A percentile compares a stretch with the other conserved stretches of the same genome.
These are phyloP conservation scores for Phytophthora fragariae DNA, from an alignment of 352 stramenopile species.

Conservation along the genomic window DNA sequence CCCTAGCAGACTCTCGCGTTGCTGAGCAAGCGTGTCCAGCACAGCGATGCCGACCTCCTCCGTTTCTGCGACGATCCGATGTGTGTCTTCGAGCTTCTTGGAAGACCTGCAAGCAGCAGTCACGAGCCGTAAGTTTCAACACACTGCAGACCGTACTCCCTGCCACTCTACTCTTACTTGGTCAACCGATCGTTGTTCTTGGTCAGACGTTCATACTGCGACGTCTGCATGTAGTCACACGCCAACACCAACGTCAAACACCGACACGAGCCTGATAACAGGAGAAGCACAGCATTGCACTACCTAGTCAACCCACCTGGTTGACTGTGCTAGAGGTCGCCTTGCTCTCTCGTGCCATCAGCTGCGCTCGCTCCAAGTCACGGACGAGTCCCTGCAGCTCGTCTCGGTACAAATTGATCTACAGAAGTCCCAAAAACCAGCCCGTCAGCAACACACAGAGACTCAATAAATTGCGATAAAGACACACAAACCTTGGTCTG, in stretches of 20 bases:
- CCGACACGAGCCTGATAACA: not conserved
- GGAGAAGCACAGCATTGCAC: not conserved
- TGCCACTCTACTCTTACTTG: constrained; percentile 35
- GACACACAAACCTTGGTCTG: constrained; percentile 57
- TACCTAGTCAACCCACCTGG: constrained; percentile 29
- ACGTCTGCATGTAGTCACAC: constrained; percentile 36
- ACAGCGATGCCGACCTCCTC: constrained; percentile 78
- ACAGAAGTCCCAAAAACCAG: not conserved
- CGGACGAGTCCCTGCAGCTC: constrained; percentile 74
- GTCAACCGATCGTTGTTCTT: constrained; percentile 72
- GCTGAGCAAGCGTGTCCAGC: constrained; percentile 70
- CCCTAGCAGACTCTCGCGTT: constrained; percentile 74
- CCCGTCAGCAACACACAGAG: too few relatives aligned
- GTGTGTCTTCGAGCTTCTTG: constrained; percentile 68
- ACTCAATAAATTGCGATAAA: too few relatives aligned
- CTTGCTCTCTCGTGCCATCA: constrained; percentile 68
- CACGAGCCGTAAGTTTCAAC: not conserved
- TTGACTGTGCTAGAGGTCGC: constrained; percentile 30
- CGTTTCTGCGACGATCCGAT: constrained; percentile 71
- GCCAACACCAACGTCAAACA: not conserved
- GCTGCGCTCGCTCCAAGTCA: constrained; percentile 73
- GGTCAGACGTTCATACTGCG: constrained; percentile 75
- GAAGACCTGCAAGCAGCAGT: constrained; percentile 49
- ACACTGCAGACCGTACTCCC: not conserved
- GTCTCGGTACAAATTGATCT: constrained; percentile 78